Conservation (phyloP, 2,329 filamentous ascomycete species). For the Aspergillus pseudoviridinutans region DNA sequence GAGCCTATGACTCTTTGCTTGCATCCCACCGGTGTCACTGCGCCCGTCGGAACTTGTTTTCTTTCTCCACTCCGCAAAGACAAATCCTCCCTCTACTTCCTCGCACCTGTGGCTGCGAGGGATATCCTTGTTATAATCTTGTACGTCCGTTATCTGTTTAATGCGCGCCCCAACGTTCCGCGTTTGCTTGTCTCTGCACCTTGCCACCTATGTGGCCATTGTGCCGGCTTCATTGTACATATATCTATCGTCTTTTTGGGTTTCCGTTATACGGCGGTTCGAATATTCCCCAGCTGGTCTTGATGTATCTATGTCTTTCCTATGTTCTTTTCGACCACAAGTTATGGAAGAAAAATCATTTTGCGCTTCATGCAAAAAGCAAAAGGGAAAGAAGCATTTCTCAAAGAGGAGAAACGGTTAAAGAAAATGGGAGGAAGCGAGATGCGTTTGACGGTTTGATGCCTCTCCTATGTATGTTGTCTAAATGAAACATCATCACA, state of each 20-base stretch:
- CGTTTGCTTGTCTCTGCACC: constrained; percentile 3
- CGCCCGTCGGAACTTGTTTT: neutral
- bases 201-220: neutral
- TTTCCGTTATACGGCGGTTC: neutral
- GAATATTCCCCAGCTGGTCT: constrained; percentile 15
- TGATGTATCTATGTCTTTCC: constrained; percentile 14
- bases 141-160: constrained; percentile 14
- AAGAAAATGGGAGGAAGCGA: constrained; percentile 4
- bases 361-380: constrained; percentile 3
- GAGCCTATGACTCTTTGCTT: neutral
- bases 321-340: constrained; percentile 2
- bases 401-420: neutral
- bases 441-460: constrained; percentile 10
- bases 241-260: constrained; percentile 8
- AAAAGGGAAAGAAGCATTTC: neutral
- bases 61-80: constrained; percentile 7
- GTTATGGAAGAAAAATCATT: neutral
- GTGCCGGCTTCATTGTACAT: constrained; percentile 13
- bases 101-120: neutral
- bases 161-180: constrained; percentile 5
- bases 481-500: neutral
- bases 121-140: constrained; percentile 10
- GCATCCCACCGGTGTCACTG: neutral
- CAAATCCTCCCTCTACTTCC: constrained; percentile 4
- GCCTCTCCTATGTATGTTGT: constrained; percentile 11